Evolutionary conservation across 2,329 filamentous ascomycete genomes (phyloP).

Genomic region (Pseudopithomyces maydicus): DNA sequence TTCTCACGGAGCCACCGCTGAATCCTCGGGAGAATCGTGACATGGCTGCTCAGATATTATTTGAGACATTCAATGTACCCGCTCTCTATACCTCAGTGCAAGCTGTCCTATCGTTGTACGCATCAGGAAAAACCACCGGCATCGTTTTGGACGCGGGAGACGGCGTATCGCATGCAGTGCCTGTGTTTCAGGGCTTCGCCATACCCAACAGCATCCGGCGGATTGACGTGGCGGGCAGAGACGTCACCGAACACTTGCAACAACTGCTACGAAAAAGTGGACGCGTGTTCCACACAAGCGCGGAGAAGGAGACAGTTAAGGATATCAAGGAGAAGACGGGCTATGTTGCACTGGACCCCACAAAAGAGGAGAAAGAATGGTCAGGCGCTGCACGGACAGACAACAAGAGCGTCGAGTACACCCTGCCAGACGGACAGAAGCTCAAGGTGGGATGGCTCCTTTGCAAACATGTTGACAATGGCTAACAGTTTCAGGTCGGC

Average conservation of each 20-base stretch:
- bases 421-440: constrained; percentile 89
- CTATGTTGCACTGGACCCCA: constrained; percentile 88
- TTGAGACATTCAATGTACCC: constrained; percentile 98
- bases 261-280: constrained; percentile 88
- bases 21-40: constrained; percentile 96
- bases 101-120: constrained; percentile 93
- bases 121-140: constrained; percentile 92
- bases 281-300: constrained; percentile 94
- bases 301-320: constrained; percentile 98
- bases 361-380: constrained; percentile 97
- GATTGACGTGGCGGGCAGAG: constrained; percentile 93
- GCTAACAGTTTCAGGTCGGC: constrained; percentile 67
- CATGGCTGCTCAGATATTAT: constrained; percentile 94
- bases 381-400: constrained; percentile 74
- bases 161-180: constrained; percentile 95
- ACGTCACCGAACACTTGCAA: constrained; percentile 96
- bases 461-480: constrained; percentile 7
- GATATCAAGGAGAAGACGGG: constrained; percentile 95
- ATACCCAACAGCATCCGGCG: constrained; percentile 94
- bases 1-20: constrained; percentile 92
- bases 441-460: constrained; percentile 68
- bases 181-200: constrained; percentile 96
- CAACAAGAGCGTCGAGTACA: constrained; percentile 82
- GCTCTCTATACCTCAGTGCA: constrained; percentile 97
- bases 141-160: constrained; percentile 95